Conservation (phyloP, 192 early-diverging fungal genomes). For the Rhizophlyctis rosea region DNA sequence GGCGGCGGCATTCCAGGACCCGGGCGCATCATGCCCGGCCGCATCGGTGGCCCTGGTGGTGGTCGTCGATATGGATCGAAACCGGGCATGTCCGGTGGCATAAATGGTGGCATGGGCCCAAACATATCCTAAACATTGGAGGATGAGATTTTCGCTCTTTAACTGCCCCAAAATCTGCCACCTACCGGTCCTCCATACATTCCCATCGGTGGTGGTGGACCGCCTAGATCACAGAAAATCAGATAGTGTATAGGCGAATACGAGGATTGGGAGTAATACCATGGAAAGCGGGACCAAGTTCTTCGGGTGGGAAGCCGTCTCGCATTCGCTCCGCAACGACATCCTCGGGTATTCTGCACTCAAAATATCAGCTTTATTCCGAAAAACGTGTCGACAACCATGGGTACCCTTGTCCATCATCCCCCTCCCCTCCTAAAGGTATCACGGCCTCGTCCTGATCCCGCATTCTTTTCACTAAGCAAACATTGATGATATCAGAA, state of each 20-base stretch:
- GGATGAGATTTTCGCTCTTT: background rate
- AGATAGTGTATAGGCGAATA: background rate
- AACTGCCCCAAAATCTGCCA: background rate
- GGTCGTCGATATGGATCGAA: slow-evolving; percentile 2
- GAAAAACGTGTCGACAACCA: background rate
- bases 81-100: background rate
- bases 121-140: background rate
- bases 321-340: background rate
- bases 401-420: background rate
- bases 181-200: slow-evolving; percentile 13
- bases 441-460: slow-evolving; percentile 1
- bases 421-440: background rate
- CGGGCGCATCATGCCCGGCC: background rate
- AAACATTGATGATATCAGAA: no score
- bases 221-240: background rate
- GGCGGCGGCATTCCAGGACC: background rate
- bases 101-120: slow-evolving; percentile 15
- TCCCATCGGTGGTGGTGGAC: slow-evolving; percentile 17
- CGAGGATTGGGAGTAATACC: background rate
- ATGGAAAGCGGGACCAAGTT: slow-evolving; percentile 7
- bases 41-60: background rate
- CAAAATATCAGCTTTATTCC: background rate
- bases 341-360: background rate
- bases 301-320: slow-evolving; percentile 10
- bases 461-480: background rate